phyloP scores from a whole-genome alignment of 2,329 filamentous ascomycete species.

The Aureobasidium sp. region DNA sequence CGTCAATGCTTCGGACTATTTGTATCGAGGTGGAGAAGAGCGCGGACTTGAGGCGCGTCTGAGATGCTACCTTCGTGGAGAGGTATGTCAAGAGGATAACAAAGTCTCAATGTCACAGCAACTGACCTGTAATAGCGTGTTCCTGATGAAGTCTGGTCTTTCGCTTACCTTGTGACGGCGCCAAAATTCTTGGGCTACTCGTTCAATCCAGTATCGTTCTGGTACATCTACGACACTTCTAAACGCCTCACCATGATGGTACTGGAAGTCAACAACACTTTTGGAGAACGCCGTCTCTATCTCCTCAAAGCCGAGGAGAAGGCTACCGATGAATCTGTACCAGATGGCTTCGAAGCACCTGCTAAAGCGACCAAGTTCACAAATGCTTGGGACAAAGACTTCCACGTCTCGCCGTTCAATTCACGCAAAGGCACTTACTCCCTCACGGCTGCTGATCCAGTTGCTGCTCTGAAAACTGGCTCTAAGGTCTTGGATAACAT shows the following conservation, averaged over 20 bases:
- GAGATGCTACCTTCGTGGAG: constrained; percentile 43
- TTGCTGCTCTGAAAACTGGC: constrained; percentile 18
- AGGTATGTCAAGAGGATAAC: too few relatives aligned
- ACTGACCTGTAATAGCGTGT: too few relatives aligned
- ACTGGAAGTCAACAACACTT: constrained; percentile 69
- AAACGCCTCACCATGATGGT: constrained; percentile 55
- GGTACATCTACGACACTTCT: constrained; percentile 61
- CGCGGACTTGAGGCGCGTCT: constrained; percentile 57
- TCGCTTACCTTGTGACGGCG: constrained; percentile 64
- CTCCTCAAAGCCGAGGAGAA: constrained; percentile 40
- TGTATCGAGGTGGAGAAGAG: constrained; percentile 44
- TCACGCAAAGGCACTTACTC: constrained; percentile 40
- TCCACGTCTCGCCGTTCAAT: constrained; percentile 71
- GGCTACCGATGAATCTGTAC: not conserved
- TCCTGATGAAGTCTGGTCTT: constrained; percentile 48
- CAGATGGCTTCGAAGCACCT: constrained; percentile 4
- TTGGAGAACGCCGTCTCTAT: constrained; percentile 62
- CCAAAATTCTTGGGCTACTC: constrained; percentile 60
- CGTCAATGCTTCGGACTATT: constrained; percentile 52
- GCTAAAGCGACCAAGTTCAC: constrained; percentile 31
- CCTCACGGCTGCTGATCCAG: constrained; percentile 37
- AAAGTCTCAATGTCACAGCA: too few relatives aligned
- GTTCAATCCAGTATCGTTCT: constrained; percentile 71
- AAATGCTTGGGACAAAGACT: constrained; percentile 57
- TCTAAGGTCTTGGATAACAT: constrained; percentile 44